Evolutionary conservation across 208 protist genomes (phyloP).

Genomic region (Crithidia sp.): DNA sequence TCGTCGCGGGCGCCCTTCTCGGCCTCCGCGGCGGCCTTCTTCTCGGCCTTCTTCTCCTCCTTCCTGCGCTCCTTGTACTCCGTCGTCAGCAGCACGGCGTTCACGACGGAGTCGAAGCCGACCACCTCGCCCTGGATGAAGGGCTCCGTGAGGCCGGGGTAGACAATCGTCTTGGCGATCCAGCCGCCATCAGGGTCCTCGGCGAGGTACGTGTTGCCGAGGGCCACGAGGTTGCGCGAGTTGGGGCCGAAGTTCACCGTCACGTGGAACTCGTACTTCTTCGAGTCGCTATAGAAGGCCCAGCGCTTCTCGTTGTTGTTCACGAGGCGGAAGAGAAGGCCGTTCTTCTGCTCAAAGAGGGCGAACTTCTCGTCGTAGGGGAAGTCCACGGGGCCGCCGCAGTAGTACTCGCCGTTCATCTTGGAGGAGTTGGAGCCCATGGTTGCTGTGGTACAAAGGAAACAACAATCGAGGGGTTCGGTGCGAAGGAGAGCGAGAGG

Average conservation of each 20-base stretch:
- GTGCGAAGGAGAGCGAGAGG: neutral
- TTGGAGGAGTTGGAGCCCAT: slow-evolving; percentile 29
- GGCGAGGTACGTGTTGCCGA: slow-evolving; percentile 56
- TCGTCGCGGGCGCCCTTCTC: slow-evolving; percentile 35
- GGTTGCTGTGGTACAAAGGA: neutral
- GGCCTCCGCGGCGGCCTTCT: slow-evolving; percentile 46
- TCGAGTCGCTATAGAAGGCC: slow-evolving; percentile 86
- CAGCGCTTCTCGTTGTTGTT: slow-evolving; percentile 50
- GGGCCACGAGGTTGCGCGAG: slow-evolving; percentile 46
- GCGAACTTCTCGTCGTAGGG: slow-evolving; percentile 49
- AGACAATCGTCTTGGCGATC: slow-evolving; percentile 60
- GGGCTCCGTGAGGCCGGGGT: slow-evolving; percentile 52
- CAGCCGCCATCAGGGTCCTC: slow-evolving; percentile 41
- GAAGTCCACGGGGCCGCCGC: slow-evolving; percentile 47
- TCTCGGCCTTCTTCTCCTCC: slow-evolving; percentile 55
- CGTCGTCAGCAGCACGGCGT: slow-evolving; percentile 61
- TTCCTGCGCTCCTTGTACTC: slow-evolving; percentile 64
- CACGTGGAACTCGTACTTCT: slow-evolving; percentile 74
- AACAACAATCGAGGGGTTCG: too few relatives aligned
- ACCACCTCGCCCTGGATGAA: slow-evolving; percentile 75
- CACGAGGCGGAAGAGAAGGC: slow-evolving; percentile 79
- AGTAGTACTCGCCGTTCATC: slow-evolving; percentile 30
- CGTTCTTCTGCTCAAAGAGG: slow-evolving; percentile 69
- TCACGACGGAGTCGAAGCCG: slow-evolving; percentile 56
- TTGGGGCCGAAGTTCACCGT: slow-evolving; percentile 62